Base-by-base conservation (phyloP, 345 rosid species). In the Odontarrhena argentea region DNA sequence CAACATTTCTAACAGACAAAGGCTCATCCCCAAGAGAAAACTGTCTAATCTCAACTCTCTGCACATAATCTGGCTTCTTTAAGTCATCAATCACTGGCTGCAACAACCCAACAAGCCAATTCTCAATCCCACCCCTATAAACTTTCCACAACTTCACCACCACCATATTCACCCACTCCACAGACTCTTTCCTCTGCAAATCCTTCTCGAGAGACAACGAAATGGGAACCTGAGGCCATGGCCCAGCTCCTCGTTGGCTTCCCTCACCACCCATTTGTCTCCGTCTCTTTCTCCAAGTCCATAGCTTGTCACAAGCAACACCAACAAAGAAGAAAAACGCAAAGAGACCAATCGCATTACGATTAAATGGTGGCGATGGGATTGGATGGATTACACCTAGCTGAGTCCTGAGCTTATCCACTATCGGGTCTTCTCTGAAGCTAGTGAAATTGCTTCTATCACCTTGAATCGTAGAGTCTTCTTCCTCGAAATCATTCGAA, bases 131-230 rank as follows among this genome's bases (percentile, higher is more conserved):
- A 67, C 80, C 89, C 77, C 97, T 87, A 58, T 94, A 88, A 15
- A 94, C 99, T 80, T 91, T 94, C 99, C 97, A 88, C 38, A 91
- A 63, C 82, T 94, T 94, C 41, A 89, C 97, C 89, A 94, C 36
- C 59, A 94, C 99, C 97, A 94, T 94, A 64, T 94, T 94, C 40
- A 94, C 99, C 99, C 99, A 94, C 76, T 94, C 99, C 50, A 94
- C 99, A 0, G 97, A 94, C 71, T 94, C 99, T 66, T 94, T 94
- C 83, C 99, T 85, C 68, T 81, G 92, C 91, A 94, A 81, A 60
- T 94, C 99, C 75, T 88, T 85, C 84, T 94, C 99, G 82, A 94
- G 70, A n/a, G 92, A 83, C 77, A 75, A 59, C 0, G 96, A 77
- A 43, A 87, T 85, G 30, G 98, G 98, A 50, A 93, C 91, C 67